A percentile compares a stretch with the other conserved stretches of the same genome.
Conservation (phyloP, 1,284 basidiomycete species). For the Fomitopsis schrenkii region DNA sequence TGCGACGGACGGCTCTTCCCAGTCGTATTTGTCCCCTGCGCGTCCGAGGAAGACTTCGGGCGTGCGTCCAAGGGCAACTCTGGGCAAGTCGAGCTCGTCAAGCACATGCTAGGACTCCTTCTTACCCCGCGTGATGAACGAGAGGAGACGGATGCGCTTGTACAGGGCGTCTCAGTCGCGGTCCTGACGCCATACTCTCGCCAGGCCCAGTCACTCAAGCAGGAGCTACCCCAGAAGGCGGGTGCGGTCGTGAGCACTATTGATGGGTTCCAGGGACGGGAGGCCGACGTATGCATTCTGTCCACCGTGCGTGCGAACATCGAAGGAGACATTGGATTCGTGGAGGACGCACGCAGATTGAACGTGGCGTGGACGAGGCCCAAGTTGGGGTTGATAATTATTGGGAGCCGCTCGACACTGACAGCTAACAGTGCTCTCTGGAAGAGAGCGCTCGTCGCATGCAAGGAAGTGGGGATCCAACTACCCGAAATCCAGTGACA, state of each 20-base stretch:
- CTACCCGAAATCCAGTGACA: slow-evolving; percentile 3
- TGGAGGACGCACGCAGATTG: slow-evolving; percentile 60
- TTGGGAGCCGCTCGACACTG: slow-evolving; percentile 62
- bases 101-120: slow-evolving; percentile 39
- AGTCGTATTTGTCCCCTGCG: slow-evolving; percentile 54
- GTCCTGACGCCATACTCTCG: slow-evolving; percentile 49
- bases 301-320: slow-evolving; percentile 65
- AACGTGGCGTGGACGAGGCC: slow-evolving; percentile 79
- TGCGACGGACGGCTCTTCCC: slow-evolving; percentile 34
- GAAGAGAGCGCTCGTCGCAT: slow-evolving; percentile 49
- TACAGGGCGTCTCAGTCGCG: slow-evolving; percentile 21
- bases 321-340: slow-evolving; percentile 60
- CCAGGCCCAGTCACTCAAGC: slow-evolving; percentile 44
- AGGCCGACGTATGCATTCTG: slow-evolving; percentile 69
- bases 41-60: slow-evolving; percentile 53
- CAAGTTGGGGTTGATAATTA: slow-evolving; percentile 54
- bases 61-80: slow-evolving; percentile 56
- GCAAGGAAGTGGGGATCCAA: slow-evolving; percentile 26
- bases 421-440: slow-evolving; percentile 38
- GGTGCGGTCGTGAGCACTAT: slow-evolving; percentile 48
- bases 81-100: slow-evolving; percentile 50
- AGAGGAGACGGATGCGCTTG: slow-evolving; percentile 8
- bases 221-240: slow-evolving; percentile 23
- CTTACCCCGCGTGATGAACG: slow-evolving; percentile 20
- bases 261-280: slow-evolving; percentile 75